A percentile compares a stretch with the other conserved stretches of the same genome.
Conservation (phyloP, 148 eudicot genomes). For the Silene uniflora region DNA sequence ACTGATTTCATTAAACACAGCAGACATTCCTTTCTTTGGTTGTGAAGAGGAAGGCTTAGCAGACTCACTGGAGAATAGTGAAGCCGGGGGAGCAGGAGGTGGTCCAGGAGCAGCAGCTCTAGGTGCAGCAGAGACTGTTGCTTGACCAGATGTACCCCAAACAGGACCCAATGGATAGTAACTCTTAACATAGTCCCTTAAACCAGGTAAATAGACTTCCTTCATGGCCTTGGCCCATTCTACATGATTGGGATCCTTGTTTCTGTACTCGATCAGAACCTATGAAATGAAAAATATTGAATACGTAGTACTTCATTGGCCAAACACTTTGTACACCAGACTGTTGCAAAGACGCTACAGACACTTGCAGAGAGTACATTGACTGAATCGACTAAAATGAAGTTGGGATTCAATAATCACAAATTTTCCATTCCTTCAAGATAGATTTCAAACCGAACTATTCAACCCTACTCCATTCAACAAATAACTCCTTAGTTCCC, state of each 20-base stretch:
- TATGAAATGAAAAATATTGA: slow-evolving; percentile 22
- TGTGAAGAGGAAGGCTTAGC: slow-evolving; percentile 64
- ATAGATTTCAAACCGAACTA: neutral
- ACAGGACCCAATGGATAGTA: slow-evolving; percentile 90
- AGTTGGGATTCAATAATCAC: neutral
- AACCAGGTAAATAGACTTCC: slow-evolving; percentile 83
- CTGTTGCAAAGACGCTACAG: neutral
- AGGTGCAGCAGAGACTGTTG: slow-evolving; percentile 47
- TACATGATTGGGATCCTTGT: slow-evolving; percentile 80
- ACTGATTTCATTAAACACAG: slow-evolving; percentile 78
- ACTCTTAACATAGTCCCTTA: slow-evolving; percentile 90
- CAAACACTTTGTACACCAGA: neutral
- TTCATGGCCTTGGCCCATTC: slow-evolving; percentile 97
- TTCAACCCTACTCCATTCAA: neutral
- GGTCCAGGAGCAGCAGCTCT: slow-evolving; percentile 72
- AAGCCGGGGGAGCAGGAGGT: slow-evolving; percentile 86
- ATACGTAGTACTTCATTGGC: neutral
- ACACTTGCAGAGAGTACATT: neutral
- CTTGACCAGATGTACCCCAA: slow-evolving; percentile 75
- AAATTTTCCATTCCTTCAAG: neutral
- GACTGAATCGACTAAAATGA: neutral
- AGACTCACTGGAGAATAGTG: slow-evolving; percentile 64
- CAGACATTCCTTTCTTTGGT: slow-evolving; percentile 84
- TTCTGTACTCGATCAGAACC: slow-evolving; percentile 88
- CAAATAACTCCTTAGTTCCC: neutral